Conservation (phyloP, 345 rosid species). For the Litchi chinensis region DNA sequence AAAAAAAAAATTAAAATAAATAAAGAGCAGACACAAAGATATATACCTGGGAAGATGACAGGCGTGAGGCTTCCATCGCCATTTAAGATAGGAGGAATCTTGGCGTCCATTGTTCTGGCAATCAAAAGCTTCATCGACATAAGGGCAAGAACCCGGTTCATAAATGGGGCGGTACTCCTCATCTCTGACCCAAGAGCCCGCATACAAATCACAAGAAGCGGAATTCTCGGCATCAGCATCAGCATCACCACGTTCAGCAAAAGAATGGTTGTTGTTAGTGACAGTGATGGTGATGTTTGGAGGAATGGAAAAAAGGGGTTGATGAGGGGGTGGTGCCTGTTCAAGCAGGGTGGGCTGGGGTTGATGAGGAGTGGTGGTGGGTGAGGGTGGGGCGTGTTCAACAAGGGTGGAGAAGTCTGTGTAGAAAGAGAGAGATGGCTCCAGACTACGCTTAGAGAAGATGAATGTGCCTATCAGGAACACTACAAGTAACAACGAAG, state of each 20-base stretch:
- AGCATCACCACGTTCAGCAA: background rate
- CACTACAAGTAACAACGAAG: slow-evolving; percentile 39
- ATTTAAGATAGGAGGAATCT: slow-evolving; percentile 68
- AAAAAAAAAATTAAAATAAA: no score
- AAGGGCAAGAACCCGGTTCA: slow-evolving; percentile 82
- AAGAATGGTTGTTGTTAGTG: slow-evolving; percentile 21
- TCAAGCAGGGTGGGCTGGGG: background rate
- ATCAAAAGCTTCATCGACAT: slow-evolving; percentile 85
- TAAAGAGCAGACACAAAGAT: no score
- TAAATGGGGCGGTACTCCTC: slow-evolving; percentile 71
- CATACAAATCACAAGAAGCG: slow-evolving; percentile 67
- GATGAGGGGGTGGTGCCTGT: background rate
- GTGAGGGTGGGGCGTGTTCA: slow-evolving; percentile 1
- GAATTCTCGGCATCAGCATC: slow-evolving; percentile 28
- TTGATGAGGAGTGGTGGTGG: background rate
- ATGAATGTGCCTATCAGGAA: slow-evolving; percentile 55
- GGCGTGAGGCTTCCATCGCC: slow-evolving; percentile 94
- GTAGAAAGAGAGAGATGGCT: slow-evolving; percentile 48
- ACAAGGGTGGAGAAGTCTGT: slow-evolving; percentile 30
- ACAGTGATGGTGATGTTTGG: slow-evolving; percentile 5
- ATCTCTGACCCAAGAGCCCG: slow-evolving; percentile 78
- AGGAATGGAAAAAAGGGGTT: slow-evolving; percentile 14
- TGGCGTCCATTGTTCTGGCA: slow-evolving; percentile 80
- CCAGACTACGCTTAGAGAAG: slow-evolving; percentile 53
- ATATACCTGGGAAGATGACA: slow-evolving; percentile 90